phyloP scores from a whole-genome alignment of 2,329 filamentous ascomycete genomes.

The Calonectria pteridis region DNA sequence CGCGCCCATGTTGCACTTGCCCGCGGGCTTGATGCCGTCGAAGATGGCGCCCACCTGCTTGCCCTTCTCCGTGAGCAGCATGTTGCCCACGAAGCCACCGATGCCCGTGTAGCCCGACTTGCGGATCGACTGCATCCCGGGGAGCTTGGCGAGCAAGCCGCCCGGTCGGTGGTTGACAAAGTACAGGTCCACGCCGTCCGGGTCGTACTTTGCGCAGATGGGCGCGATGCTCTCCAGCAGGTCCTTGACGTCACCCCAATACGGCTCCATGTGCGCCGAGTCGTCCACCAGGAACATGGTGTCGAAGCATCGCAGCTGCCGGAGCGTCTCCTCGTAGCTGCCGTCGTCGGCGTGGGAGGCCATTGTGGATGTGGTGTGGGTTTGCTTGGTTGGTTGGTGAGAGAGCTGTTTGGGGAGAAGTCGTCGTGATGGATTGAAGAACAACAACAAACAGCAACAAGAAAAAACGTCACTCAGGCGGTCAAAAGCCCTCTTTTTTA shows the following conservation, averaged over 20 bases:
- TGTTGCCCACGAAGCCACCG: slow-evolving; percentile 25
- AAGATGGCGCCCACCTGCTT: slow-evolving; percentile 25
- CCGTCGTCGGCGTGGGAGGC: background rate
- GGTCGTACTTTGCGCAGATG: slow-evolving; percentile 28
- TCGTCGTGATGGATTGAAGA: background rate
- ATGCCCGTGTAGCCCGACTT: slow-evolving; percentile 29
- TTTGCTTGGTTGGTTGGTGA: background rate
- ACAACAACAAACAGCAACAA: background rate
- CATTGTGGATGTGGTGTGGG: background rate
- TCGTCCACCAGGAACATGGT: slow-evolving; percentile 30
- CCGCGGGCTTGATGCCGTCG: slow-evolving; percentile 20
- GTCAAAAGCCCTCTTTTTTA: background rate
- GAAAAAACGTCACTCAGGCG: background rate
- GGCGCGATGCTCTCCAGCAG: slow-evolving; percentile 23
- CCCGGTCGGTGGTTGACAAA: slow-evolving; percentile 29
- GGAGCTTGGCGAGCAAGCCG: slow-evolving; percentile 25
- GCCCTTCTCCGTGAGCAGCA: slow-evolving; percentile 23
- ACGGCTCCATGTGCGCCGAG: slow-evolving; percentile 23
- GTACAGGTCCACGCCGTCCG: slow-evolving; percentile 28
- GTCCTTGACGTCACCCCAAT: slow-evolving; percentile 24
- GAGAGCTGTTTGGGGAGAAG: background rate
- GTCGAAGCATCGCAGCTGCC: slow-evolving; percentile 23
- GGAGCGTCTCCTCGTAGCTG: slow-evolving; percentile 5
- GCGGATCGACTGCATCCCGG: slow-evolving; percentile 21
- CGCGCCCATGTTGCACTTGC: slow-evolving; percentile 30